Evolutionary conservation across 495 filamentous ascomycete species (phyloP), one percentile per base, ranked within the genome.

Genomic region (Penicillium alfredii): DNA sequence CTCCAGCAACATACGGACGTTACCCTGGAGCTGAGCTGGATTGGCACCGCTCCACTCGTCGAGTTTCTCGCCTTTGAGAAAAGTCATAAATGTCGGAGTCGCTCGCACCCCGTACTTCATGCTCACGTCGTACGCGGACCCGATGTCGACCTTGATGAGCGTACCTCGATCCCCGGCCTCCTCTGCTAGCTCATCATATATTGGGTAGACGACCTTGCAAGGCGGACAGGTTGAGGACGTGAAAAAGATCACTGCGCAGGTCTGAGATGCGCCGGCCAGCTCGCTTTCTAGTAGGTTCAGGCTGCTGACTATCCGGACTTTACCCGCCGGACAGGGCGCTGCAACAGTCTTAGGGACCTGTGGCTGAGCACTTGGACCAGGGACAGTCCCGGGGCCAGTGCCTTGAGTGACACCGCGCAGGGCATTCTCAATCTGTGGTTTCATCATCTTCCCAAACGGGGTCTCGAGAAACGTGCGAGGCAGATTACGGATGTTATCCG

Each of bases 11-110:
- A 87, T 63, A 9, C 76, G 67, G n/a, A 90, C 71, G 42, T 86
- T 89, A 13, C 74, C 77, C 41, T 74, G 73, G 6, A 97, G 67
- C 8, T 80, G 72, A 12, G 61, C 61, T 6, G 79, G 73, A 50
- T 84, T 80, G 4, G 84, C 86, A 4, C 88, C 88, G 30, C 67
- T 71, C 89, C 89, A 97, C 44, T 81, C 69, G 46, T 89, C 80
- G 8, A 84, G 71, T 56, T 88, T 78, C 35, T 80, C 53, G 9
- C 88, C 88, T 38, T 75, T 79, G 22, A 92, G 57, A 47, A 88
- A 95, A 2, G 87, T 89, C 50, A 90, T 83, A 56, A 96, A 96
- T 2, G 92, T 95, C 2, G 90, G 90, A 0, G 88, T 94, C 16
- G 81, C 80, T 6, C 72, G 71, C 35, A 96, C 74, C 25, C 64